A percentile compares a stretch with the other conserved stretches of the same genome.
Evolutionary conservation across 306 rosid genomes (phyloP).

Genomic region (Canavalia gladiata): DNA sequence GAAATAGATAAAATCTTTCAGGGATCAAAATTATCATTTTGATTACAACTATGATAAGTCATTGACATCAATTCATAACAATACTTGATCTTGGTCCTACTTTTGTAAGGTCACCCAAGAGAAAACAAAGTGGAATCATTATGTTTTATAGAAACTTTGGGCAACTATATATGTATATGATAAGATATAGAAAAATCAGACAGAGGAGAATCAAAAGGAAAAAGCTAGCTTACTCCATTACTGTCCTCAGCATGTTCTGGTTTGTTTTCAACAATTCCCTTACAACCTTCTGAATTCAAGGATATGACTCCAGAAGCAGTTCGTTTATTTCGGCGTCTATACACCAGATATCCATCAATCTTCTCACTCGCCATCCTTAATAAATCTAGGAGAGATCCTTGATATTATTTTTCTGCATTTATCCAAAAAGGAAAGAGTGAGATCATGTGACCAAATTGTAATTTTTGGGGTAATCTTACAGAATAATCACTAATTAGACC

Average conservation of each 20-base stretch:
- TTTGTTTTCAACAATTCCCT: not conserved
- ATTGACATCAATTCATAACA: too few relatives aligned
- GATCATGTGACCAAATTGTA: not conserved
- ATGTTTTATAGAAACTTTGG: not conserved
- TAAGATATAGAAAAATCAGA: not conserved
- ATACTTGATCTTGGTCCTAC: too few relatives aligned
- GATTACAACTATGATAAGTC: too few relatives aligned
- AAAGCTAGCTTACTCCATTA: slow-evolving; percentile 32
- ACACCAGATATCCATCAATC: not conserved
- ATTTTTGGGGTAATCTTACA: not conserved
- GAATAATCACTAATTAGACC: not conserved
- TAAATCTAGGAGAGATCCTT: not conserved
- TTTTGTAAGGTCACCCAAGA: too few relatives aligned
- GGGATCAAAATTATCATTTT: too few relatives aligned
- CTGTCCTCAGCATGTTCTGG: not conserved
- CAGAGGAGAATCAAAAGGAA: not conserved
- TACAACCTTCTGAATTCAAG: not conserved
- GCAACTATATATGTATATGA: not conserved
- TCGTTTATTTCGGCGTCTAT: not conserved
- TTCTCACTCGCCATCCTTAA: slow-evolving; percentile 30
- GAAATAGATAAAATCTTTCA: too few relatives aligned
- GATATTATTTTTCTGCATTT: slow-evolving; percentile 27
- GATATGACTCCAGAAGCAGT: not conserved
- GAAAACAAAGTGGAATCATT: not conserved
- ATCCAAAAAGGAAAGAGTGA: slow-evolving; percentile 12